phyloP scores from a whole-genome alignment of 83 land plant species.

The Picea mariana region DNA sequence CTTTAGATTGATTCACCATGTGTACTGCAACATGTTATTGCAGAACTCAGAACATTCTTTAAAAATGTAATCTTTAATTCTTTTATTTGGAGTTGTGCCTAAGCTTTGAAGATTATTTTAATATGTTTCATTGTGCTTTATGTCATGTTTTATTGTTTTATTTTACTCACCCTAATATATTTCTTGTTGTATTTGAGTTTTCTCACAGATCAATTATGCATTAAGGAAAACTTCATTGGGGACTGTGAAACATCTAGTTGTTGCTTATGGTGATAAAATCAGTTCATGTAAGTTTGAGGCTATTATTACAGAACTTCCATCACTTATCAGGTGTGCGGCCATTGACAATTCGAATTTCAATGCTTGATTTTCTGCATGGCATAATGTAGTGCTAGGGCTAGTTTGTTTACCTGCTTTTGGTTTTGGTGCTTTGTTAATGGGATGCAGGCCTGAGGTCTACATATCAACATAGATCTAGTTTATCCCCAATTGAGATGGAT shows the following conservation, averaged over 20 bases:
- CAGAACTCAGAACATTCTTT: slow-evolving; percentile 82
- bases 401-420: neutral
- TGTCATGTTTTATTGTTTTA: neutral
- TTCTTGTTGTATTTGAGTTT: neutral
- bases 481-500: no score
- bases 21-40: slow-evolving; percentile 78
- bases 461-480: no score
- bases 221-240: slow-evolving; percentile 73
- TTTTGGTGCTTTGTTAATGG: neutral
- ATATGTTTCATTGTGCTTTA: neutral
- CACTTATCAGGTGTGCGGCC: slow-evolving; percentile 73
- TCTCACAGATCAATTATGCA: slow-evolving; percentile 75
- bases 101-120: neutral
- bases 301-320: slow-evolving; percentile 74
- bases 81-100: neutral
- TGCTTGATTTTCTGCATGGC: neutral
- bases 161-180: neutral
- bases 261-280: slow-evolving; percentile 86
- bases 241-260: slow-evolving; percentile 46
- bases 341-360: neutral
- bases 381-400: no score
- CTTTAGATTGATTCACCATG: slow-evolving; percentile 74
- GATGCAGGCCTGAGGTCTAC: slow-evolving; percentile 55
- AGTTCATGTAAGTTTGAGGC: slow-evolving; percentile 76
- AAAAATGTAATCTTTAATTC: slow-evolving; percentile 53